Evolutionary conservation across 441 rosid genomes (phyloP), one percentile per base, ranked within the genome.

Genomic region (Adansonia grandidieri): DNA sequence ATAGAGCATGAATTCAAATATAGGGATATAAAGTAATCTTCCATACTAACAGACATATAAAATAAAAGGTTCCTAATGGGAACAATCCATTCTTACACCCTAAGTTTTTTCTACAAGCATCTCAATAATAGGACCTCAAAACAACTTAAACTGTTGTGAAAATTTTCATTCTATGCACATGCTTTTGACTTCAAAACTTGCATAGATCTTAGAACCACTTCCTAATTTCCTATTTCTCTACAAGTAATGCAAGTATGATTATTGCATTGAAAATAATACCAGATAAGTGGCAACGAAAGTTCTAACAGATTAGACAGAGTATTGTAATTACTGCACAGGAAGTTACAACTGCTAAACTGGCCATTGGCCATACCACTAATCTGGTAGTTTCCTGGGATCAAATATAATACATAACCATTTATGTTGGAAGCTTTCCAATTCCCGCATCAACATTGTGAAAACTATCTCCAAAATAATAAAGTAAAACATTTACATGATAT

Each of bases 401-500:
- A 28, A 28, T n/a, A 0, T 19, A 69, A 22, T 22, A 69, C 17
- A 22, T 50, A 50, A 50, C 58, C 57, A 50, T 6, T 48, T 22
- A 70, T 48, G 50, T 3, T 50, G 58, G 58, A 70, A 53, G 11
- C 48, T 32, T 37, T 71, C 28, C 15, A n/a, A n/a, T 9, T 71
- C 75, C 75, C 5, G 5, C 50, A 54, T 72, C 50, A 54, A 37
- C 75, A n/a, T 32, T 32, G 74, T 28, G 24, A 71, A 51, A 51
- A 15, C 28, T 51, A 4, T 15, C 22, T 14, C 50, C 48, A 32
- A 53, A 51, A 56, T 54, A 54, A 54, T 54, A 5, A n/a, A 72
- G 17, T 37, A 54, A 54, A 19, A 20, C 64, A 72, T 37, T 20
- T n/a, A 72, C 2, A 54, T n/a, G 5, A 9, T 54, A 56, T 22